Evolutionary conservation across 2,329 filamentous ascomycete species (phyloP).

Genomic region (Didymella glomerata): DNA sequence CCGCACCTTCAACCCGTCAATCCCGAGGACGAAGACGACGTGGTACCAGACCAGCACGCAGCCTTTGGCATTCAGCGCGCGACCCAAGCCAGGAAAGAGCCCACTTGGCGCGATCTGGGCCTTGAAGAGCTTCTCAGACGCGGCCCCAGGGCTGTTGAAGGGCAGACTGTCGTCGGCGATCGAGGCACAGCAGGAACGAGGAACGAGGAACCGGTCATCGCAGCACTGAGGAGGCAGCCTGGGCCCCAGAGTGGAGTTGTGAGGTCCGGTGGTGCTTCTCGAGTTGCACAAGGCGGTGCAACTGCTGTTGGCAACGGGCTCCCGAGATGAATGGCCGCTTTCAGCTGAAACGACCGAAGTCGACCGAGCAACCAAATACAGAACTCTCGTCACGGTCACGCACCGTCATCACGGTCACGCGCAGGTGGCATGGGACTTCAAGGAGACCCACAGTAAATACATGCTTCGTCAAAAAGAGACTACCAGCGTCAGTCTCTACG

Average conservation of each 20-base stretch:
- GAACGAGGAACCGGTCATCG: slow-evolving; percentile 38
- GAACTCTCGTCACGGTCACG: background rate
- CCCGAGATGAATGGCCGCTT: slow-evolving; percentile 33
- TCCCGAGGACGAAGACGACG: slow-evolving; percentile 87
- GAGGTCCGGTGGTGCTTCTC: slow-evolving; percentile 18
- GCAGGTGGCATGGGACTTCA: background rate
- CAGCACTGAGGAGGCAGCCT: slow-evolving; percentile 45
- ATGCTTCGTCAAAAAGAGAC: background rate
- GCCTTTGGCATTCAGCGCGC: slow-evolving; percentile 86
- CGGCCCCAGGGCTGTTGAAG: slow-evolving; percentile 56
- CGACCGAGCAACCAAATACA: background rate
- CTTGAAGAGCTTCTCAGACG: slow-evolving; percentile 74
- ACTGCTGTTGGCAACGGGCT: slow-evolving; percentile 45
- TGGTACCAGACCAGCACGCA: slow-evolving; percentile 86
- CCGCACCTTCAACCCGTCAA: slow-evolving; percentile 82
- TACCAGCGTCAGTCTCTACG: too few species aligned
- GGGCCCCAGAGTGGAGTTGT: slow-evolving; percentile 31
- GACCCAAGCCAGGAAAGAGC: slow-evolving; percentile 74
- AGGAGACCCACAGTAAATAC: background rate
- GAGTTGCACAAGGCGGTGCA: slow-evolving; percentile 24
- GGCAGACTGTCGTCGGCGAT: slow-evolving; percentile 18
- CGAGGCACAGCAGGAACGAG: slow-evolving; percentile 20
- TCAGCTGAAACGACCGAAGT: background rate
- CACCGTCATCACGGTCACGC: background rate
- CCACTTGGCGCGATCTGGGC: slow-evolving; percentile 81